These are phyloP conservation scores for Penicillium sp. DNA, from an alignment of 2,329 filamentous ascomycete species.

Conservation along the genomic window DNA sequence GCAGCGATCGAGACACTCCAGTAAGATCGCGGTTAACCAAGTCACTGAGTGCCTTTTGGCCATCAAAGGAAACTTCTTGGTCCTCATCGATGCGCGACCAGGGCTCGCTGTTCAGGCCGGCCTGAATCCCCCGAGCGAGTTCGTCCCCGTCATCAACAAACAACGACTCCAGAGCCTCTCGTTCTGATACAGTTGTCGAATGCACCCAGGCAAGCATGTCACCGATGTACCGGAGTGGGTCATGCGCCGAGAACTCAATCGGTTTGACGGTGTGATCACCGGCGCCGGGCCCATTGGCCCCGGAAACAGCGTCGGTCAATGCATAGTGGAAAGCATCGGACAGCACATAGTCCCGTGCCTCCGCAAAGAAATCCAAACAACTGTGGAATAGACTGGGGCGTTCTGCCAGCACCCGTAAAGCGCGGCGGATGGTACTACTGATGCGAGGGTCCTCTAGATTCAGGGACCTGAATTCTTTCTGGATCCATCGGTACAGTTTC, in stretches of 20 bases:
- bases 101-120: slow-evolving; percentile 75
- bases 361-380: slow-evolving; percentile 88
- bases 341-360: slow-evolving; percentile 79
- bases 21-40: slow-evolving; percentile 82
- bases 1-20: slow-evolving; percentile 77
- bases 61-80: slow-evolving; percentile 65
- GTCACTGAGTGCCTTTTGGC: slow-evolving; percentile 74
- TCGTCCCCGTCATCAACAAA: slow-evolving; percentile 90
- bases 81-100: slow-evolving; percentile 68
- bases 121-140: slow-evolving; percentile 76
- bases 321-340: slow-evolving; percentile 88
- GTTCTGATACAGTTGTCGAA: slow-evolving; percentile 88
- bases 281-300: slow-evolving; percentile 41
- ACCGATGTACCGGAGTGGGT: slow-evolving; percentile 84
- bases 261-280: slow-evolving; percentile 70
- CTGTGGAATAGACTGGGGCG: slow-evolving; percentile 86
- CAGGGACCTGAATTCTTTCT: slow-evolving; percentile 85
- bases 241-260: slow-evolving; percentile 90
- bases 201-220: slow-evolving; percentile 99
- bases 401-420: slow-evolving; percentile 83
- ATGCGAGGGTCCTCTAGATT: slow-evolving; percentile 95
- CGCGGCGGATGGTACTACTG: slow-evolving; percentile 75
- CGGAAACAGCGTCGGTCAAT: slow-evolving; percentile 66
- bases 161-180: slow-evolving; percentile 84
- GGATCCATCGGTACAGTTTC: slow-evolving; percentile 93